Conservation (phyloP, 176 grass and related monocot genomes). For the Oropetium thomaeum region DNA sequence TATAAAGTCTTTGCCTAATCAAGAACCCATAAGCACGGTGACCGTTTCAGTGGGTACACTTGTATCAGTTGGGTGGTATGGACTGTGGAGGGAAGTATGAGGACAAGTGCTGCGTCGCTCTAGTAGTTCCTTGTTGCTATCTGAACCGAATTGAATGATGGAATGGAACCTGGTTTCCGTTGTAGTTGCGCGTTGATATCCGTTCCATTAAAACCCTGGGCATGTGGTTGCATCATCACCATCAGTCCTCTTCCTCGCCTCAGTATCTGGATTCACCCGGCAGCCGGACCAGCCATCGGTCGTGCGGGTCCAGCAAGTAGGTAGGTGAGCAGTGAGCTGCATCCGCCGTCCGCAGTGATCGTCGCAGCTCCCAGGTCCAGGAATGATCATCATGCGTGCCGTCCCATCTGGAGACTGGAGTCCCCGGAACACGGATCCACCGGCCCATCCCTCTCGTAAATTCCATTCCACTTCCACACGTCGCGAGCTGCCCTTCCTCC, state of each 20-base stretch:
- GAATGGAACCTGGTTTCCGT: not conserved
- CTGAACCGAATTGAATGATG: not conserved
- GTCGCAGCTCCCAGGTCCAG: not conserved
- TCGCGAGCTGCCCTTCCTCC: too few relatives aligned
- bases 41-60: not conserved
- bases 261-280: too few relatives aligned
- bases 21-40: not conserved
- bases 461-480: not conserved
- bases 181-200: not conserved
- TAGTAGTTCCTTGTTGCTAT: not conserved
- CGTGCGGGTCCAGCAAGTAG: too few relatives aligned
- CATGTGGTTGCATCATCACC: not conserved
- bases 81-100: not conserved
- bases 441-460: not conserved
- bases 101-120: not conserved
- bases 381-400: not conserved
- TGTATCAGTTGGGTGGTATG: not conserved
- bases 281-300: not conserved
- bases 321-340: not conserved
- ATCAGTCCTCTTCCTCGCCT: not conserved
- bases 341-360: not conserved
- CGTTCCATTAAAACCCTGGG: not conserved
- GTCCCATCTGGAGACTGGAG: not conserved
- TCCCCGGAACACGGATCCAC: not conserved
- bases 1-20: not conserved